These are phyloP conservation scores for Breviolum minutum DNA, from an alignment of 73 alveolate species.

Conservation along the genomic window DNA sequence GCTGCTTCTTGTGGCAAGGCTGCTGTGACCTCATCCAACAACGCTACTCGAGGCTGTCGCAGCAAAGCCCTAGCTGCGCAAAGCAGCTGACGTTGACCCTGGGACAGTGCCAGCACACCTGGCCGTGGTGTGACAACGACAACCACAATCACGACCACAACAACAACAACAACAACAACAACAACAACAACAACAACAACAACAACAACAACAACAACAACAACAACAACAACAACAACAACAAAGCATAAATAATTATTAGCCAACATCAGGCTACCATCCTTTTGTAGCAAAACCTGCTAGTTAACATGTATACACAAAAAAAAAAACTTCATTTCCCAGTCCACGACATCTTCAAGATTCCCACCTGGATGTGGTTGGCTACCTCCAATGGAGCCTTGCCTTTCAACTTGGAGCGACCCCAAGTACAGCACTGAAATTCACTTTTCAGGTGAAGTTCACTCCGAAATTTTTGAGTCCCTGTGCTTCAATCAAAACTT, in stretches of 20 bases:
- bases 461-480: too few species aligned
- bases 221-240: too few species aligned
- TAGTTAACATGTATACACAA: background rate
- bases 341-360: background rate
- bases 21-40: constrained; percentile 85
- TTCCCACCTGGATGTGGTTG: constrained; percentile 24
- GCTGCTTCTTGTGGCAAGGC: constrained; percentile 71
- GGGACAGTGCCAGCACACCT: constrained; percentile 59
- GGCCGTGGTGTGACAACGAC: background rate
- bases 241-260: background rate
- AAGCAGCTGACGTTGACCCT: constrained; percentile 90
- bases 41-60: constrained; percentile 84
- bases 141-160: too few species aligned
- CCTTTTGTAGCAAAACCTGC: background rate
- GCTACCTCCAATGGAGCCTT: constrained; percentile 61
- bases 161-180: too few species aligned
- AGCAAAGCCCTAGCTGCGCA: constrained; percentile 85
- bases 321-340: background rate
- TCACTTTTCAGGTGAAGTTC: too few species aligned
- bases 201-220: too few species aligned
- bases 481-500: too few species aligned
- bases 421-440: too few species aligned
- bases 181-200: too few species aligned
- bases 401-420: background rate
- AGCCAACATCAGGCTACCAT: background rate